Base-by-base conservation (phyloP, 441 rosid species). In the Brassica balearica region DNA sequence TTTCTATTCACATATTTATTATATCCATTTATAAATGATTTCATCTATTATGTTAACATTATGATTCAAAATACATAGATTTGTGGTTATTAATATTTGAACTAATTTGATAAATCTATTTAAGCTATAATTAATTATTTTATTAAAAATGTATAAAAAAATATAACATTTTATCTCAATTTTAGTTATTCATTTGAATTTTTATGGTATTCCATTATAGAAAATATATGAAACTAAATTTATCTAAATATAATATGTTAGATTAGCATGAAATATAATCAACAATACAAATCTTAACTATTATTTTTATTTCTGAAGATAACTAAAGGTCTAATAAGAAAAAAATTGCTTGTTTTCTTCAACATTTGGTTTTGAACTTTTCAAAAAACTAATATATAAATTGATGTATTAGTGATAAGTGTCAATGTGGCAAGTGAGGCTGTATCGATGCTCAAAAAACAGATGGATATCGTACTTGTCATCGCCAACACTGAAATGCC, bases 401-500 rank as follows among this genome's bases (percentile, higher is more conserved):
- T 64, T 34, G 8, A 4, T 66, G 43, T 73, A 59, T 15, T 80
- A 89, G 92, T 89, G 67, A 84, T 85, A 3, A 75, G 71, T 4
- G 76, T 80, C 12, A 71, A 72, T 27, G 22, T 6, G 11, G 80
- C 81, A 17, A 48, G 75, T 1, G 34, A 43, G 5, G 94, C 87
- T 27, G 6, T 85, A 67, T 63, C 81, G 0, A 62, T 82, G 82
- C 73, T 88, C 14, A 68, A 51, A 12, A 68, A 70, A 51, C 48
- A 82, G 0, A 64, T 81, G 7, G 81, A 59, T 46, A 87, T 89
- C 65, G 73, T 61, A 72, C 70, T 91, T 72, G 82, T 85, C 22
- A 72, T 91, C 67, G 88, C 88, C 23, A 84, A 78, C 59, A 68
- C 64, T n/a, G 72, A 81, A 62, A 65, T 67, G 71, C 69, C 77